Evolutionary conservation across 2,329 filamentous ascomycete species (phyloP).

Genomic region (Monascus ruber): DNA sequence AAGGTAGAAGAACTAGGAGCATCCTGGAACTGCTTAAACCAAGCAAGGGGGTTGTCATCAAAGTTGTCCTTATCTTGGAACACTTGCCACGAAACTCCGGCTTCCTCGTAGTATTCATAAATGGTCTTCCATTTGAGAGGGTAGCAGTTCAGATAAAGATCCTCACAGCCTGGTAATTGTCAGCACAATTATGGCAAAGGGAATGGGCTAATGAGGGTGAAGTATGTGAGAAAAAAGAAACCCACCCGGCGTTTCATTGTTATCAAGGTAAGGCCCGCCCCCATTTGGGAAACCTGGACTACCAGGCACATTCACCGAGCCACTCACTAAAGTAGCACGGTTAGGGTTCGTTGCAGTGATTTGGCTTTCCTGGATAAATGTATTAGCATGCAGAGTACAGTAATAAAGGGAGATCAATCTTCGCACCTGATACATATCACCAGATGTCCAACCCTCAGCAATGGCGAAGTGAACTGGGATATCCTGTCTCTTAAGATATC

Average conservation of each 20-base stretch:
- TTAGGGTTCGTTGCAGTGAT: constrained; percentile 45
- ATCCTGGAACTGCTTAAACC: constrained; percentile 43
- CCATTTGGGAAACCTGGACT: constrained; percentile 30
- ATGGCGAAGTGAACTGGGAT: constrained; percentile 46
- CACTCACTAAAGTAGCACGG: constrained; percentile 40
- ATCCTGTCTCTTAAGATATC: constrained; percentile 40
- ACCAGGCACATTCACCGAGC: constrained; percentile 42
- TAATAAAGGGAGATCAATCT: not conserved
- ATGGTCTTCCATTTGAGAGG: constrained; percentile 45
- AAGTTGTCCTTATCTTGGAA: constrained; percentile 43
- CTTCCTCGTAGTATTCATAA: constrained; percentile 38
- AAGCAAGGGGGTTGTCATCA: constrained; percentile 44
- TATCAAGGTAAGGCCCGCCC: constrained; percentile 41
- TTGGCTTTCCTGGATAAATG: constrained; percentile 30
- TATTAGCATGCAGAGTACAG: not conserved
- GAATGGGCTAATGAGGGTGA: too few species aligned
- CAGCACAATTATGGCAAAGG: not conserved
- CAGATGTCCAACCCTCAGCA: constrained; percentile 44
- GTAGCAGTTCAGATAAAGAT: constrained; percentile 38
- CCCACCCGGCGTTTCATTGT: constrained; percentile 38
- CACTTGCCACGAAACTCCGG: constrained; percentile 40
- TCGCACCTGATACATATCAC: constrained; percentile 44
- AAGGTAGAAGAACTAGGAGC: constrained; percentile 32
- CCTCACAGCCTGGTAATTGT: constrained; percentile 29
- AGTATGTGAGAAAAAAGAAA: not conserved